phyloP scores from a whole-genome alignment of 208 protist species.

The Acanthamoeba sp. region DNA sequence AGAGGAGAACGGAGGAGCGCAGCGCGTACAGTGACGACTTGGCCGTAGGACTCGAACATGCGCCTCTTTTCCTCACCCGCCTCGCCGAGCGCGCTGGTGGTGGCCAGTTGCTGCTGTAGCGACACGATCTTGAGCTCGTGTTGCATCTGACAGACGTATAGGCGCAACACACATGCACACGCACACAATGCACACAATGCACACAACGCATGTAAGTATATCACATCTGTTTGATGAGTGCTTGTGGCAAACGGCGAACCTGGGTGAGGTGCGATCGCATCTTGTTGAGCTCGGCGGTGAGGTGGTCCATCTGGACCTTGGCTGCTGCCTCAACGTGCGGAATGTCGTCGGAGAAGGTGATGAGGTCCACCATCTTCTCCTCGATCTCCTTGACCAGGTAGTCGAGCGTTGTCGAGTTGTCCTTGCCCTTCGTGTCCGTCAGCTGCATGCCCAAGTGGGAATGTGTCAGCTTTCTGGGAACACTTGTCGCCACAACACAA shows the following conservation, averaged over 20 bases:
- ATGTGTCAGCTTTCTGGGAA: neutral
- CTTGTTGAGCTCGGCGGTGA: neutral
- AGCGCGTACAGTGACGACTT: neutral
- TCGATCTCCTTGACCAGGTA: slow-evolving; percentile 61
- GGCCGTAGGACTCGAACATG: slow-evolving; percentile 29
- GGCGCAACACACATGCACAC: too few relatives aligned
- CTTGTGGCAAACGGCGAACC: neutral
- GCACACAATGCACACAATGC: too few relatives aligned
- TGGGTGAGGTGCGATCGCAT: neutral
- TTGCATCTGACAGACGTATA: slow-evolving; percentile 43
- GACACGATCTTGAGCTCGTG: slow-evolving; percentile 34
- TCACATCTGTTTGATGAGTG: too few relatives aligned
- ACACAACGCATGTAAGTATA: too few relatives aligned
- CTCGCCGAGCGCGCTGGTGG: neutral
- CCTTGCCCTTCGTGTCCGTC: slow-evolving; percentile 48
- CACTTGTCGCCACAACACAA: too few relatives aligned
- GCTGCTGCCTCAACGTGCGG: neutral
- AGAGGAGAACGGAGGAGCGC: neutral
- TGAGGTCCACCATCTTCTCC: slow-evolving; percentile 30
- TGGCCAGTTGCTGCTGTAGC: slow-evolving; percentile 7
- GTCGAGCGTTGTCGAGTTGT: slow-evolving; percentile 33
- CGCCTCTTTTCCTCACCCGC: neutral
- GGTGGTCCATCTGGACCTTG: slow-evolving; percentile 28
- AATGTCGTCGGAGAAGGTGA: slow-evolving; percentile 6
- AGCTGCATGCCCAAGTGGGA: neutral